These are phyloP conservation scores for Penicillium goetzii DNA, from an alignment of 495 filamentous ascomycete genomes.

Conservation along the genomic window DNA sequence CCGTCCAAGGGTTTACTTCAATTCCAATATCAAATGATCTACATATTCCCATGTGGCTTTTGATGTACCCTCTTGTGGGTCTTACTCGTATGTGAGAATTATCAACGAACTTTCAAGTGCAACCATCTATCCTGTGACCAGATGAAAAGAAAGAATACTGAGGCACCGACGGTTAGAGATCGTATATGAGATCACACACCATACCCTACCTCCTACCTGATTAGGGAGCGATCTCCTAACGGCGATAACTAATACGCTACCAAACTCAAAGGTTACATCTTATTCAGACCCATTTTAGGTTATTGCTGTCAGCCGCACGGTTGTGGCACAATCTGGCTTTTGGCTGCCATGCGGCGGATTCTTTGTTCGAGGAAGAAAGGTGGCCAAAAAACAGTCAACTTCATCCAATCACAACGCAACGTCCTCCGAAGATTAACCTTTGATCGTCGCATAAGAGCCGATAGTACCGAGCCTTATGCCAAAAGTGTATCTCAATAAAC, in stretches of 20 bases:
- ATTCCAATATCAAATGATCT: too few relatives aligned
- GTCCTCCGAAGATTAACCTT: background rate
- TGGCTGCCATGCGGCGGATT: background rate
- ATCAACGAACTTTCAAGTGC: background rate
- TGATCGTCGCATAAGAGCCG: background rate
- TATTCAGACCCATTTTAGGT: background rate
- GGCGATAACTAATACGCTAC: background rate
- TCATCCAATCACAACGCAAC: background rate
- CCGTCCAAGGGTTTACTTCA: too few relatives aligned
- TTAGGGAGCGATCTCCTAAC: background rate
- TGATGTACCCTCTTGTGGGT: too few relatives aligned
- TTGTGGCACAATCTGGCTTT: slow-evolving; percentile 3
- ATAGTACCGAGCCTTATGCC: background rate
- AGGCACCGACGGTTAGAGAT: background rate
- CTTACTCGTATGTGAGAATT: too few relatives aligned
- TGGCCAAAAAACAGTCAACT: background rate
- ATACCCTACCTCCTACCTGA: background rate
- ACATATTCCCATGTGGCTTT: too few relatives aligned
- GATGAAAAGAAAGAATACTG: background rate
- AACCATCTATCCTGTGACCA: background rate
- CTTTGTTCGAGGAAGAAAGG: background rate
- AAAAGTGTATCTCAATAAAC: background rate
- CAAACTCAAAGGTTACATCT: background rate
- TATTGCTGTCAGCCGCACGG: slow-evolving; percentile 2
- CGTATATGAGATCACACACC: background rate